Percentiles rank a stretch among this genome's conserved stretches.
Evolutionary conservation across 306 rosid genomes (phyloP).

Genomic region (Inga oerstediana): DNA sequence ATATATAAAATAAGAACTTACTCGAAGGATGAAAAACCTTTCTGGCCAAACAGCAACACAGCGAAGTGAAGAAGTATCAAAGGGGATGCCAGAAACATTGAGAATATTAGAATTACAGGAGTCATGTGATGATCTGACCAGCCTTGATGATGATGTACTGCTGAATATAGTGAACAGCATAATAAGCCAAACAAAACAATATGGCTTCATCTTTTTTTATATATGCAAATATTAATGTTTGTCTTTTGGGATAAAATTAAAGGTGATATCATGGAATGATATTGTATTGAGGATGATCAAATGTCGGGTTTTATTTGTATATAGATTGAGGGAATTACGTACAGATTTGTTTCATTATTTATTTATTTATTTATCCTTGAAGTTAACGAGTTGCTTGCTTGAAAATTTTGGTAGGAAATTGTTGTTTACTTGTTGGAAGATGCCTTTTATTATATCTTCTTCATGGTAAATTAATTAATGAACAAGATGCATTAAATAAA

Average conservation of each 20-base stretch:
- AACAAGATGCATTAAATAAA: not conserved
- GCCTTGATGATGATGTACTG: constrained; percentile 22
- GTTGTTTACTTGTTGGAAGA: not conserved
- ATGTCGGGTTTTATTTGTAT: not conserved
- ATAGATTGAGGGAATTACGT: not conserved
- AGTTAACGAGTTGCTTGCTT: not conserved
- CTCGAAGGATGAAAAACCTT: constrained; percentile 30
- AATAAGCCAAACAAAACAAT: constrained; percentile 1
- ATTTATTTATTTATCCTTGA: not conserved
- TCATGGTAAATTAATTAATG: not conserved
- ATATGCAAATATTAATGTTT: not conserved
- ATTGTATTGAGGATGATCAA: not conserved
- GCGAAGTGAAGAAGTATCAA: constrained; percentile 20
- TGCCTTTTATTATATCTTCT: not conserved
- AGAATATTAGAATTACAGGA: constrained; percentile 15
- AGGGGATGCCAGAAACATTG: not conserved
- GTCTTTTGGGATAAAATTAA: not conserved
- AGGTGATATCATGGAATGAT: not conserved
- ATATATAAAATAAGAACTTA: not conserved
- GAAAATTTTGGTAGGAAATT: not conserved
- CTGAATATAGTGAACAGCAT: not conserved
- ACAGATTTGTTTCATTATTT: too few species aligned
- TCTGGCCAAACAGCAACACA: constrained; percentile 26
- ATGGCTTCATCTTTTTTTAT: constrained; percentile 25
- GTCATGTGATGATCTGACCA: constrained; percentile 26